Percentiles rank a stretch among this genome's conserved stretches.
These are phyloP conservation scores for Botrytis porri DNA, from an alignment of 2,329 filamentous ascomycete species.

Conservation along the genomic window DNA sequence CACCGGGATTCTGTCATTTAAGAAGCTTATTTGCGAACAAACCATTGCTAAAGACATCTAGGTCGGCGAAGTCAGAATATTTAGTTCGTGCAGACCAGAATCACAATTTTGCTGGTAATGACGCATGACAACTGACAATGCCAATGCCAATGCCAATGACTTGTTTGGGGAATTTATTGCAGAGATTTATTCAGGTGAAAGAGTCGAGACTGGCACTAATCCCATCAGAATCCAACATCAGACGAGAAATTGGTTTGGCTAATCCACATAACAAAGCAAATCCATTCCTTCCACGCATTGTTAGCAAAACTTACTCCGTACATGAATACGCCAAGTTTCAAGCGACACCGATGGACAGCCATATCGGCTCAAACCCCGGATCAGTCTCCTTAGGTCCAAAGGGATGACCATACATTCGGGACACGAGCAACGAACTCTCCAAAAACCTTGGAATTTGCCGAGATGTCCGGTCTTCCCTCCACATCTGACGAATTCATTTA, in stretches of 20 bases:
- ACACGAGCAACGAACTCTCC: neutral
- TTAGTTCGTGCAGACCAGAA: neutral
- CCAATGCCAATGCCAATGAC: neutral
- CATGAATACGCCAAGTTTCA: neutral
- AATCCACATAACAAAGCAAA: neutral
- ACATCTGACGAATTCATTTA: slow-evolving; percentile 6
- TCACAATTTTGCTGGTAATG: neutral
- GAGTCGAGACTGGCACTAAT: neutral
- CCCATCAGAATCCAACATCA: neutral
- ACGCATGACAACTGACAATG: neutral
- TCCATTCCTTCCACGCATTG: neutral
- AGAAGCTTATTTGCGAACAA: neutral
- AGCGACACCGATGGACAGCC: neutral
- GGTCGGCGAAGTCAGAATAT: slow-evolving; percentile 7
- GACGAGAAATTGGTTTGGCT: neutral
- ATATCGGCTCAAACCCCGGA: neutral
- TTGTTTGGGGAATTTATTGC: neutral
- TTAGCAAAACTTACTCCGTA: neutral
- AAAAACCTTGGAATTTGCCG: neutral
- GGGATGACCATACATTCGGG: slow-evolving; percentile 17
- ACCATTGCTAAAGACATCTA: neutral
- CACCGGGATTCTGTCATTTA: neutral
- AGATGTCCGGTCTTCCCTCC: neutral
- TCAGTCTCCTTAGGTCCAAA: neutral
- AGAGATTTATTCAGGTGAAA: neutral